Base-by-base conservation (phyloP, 441 rosid species). In the Adansonia grandidieri region DNA sequence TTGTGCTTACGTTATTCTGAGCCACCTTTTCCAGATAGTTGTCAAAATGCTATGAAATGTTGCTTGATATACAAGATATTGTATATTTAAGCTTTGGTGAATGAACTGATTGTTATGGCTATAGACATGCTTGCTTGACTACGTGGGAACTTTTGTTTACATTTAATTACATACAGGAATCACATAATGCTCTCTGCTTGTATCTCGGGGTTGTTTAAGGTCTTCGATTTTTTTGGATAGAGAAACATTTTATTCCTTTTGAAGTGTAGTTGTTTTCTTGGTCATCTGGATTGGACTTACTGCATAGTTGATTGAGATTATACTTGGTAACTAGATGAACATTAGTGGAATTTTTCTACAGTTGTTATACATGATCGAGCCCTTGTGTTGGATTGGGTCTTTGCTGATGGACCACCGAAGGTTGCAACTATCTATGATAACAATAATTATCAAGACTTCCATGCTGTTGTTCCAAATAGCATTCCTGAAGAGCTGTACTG, bases 371-470 rank as follows among this genome's bases (percentile, higher is more conserved):
- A 96, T 9, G 85, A 80, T 15, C 78, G 76, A 79, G 96, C 97
- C 68, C 48, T 86, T 76, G 88, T 94, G 68, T 83, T 96, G 91
- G 97, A 96, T 85, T 94, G 96, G 96, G 98, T 96, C 70, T 91
- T 92, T 82, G 88, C 97, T 83, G 95, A 96, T 87, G 99, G 99
- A 83, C 97, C 88, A 22, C 94, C 98, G 73, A 77, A 86, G 77
- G 86, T 79, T 80, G 98, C 97, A 8, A 60, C 70, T 83, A 71
- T 87, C 76, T 96, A 96, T 85, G 97, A 94, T 82, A 96, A 94
- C 83, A 94, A 91, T 81, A 70, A 83, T 74, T 74, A 3, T 56
- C 91, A 90, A 85, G 99, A 96, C 83, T 96, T 96, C 80, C 98
- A 90, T 78, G 93, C 91, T 57, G 80, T 88, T 82, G 92, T 90